A percentile compares a stretch with the other conserved stretches of the same genome.
Conservation (phyloP, 306 rosid genomes). For the Vigna radiata region DNA sequence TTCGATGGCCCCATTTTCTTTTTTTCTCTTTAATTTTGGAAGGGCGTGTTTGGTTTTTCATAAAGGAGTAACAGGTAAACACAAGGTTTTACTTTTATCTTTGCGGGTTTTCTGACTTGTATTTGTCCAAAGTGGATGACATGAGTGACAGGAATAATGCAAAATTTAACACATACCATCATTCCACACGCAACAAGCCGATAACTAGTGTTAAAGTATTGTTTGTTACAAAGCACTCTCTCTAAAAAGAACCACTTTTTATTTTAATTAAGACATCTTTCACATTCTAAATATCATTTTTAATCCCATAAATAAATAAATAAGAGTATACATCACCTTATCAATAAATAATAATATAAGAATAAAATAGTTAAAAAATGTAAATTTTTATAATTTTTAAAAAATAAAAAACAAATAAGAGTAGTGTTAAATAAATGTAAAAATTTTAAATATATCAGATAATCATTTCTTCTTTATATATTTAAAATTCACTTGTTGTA, state of each 20-base stretch:
- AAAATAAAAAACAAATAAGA: too few relatives aligned
- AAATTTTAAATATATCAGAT: too few relatives aligned
- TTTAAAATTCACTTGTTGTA: too few relatives aligned
- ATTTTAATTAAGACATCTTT: neutral
- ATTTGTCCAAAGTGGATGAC: conserved; percentile 20
- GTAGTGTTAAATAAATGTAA: too few relatives aligned
- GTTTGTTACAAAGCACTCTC: neutral
- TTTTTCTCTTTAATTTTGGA: conserved; percentile 17
- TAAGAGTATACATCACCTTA: too few relatives aligned
- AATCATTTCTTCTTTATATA: too few relatives aligned
- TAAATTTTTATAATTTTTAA: too few relatives aligned
- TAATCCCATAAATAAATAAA: neutral
- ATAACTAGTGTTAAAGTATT: neutral
- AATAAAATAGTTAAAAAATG: too few relatives aligned
- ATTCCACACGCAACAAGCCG: conserved; percentile 28
- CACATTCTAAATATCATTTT: neutral
- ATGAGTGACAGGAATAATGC: conserved; percentile 29
- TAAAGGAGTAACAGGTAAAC: conserved; percentile 16
- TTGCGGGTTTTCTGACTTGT: conserved; percentile 44
- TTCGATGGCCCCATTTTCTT: conserved; percentile 30
- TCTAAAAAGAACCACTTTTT: neutral
- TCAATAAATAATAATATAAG: too few relatives aligned
- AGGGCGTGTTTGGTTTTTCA: conserved; percentile 45
- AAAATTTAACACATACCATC: neutral
- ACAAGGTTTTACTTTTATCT: conserved; percentile 43